These are phyloP conservation scores for Phytophthora sojae DNA, from an alignment of 352 stramenopile species.

Conservation along the genomic window DNA sequence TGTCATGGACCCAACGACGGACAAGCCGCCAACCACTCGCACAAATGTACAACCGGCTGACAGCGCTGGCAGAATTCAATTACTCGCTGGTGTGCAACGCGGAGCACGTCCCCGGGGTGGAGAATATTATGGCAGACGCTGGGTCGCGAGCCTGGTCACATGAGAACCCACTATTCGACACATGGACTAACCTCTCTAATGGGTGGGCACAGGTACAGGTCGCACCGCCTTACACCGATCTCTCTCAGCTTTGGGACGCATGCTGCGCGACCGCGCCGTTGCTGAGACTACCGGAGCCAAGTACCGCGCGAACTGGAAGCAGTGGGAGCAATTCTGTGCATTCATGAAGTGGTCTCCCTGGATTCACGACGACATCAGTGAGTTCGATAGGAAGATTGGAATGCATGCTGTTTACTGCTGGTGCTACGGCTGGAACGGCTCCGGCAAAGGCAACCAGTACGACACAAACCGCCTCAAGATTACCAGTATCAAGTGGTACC, in stretches of 20 bases:
- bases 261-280: neutral
- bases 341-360: neutral
- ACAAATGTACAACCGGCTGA: neutral
- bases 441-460: no score
- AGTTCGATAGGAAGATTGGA: neutral
- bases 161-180: neutral
- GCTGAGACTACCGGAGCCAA: neutral
- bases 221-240: neutral
- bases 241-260: neutral
- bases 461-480: no score
- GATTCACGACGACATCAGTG: neutral
- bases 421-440: no score
- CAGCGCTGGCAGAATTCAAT: neutral
- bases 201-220: neutral
- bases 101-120: neutral
- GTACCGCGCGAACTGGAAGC: neutral
- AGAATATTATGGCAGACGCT: neutral
- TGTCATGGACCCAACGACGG: no score
- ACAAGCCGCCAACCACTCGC: no score
- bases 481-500: neutral
- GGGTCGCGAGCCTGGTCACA: neutral
- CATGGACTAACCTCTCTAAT: neutral
- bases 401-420: no score
- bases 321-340: neutral
- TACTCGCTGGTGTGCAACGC: neutral